Conservation (phyloP, 805 yeast genomes). For the Kluyveromyces dobzhanskii region DNA sequence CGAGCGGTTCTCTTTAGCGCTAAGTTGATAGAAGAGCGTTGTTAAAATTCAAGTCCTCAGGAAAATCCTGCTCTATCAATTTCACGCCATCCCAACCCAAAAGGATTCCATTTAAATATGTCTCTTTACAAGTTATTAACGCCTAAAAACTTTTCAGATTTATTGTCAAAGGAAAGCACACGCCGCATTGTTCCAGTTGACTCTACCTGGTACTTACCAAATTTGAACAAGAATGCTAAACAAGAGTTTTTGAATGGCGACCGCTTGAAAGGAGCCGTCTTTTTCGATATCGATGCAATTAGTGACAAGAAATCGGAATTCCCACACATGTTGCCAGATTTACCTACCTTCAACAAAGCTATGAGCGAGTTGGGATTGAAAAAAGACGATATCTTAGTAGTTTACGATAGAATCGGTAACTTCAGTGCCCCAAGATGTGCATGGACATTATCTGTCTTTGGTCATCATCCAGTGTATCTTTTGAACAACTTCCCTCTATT, state of each 20-base stretch:
- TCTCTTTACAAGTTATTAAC: constrained; percentile 21
- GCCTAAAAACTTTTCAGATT: constrained; percentile 20
- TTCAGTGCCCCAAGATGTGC: constrained; percentile 88
- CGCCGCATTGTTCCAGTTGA: constrained; percentile 56
- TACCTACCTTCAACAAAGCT: constrained; percentile 43
- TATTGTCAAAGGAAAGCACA: constrained; percentile 16
- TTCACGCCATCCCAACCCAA: no score
- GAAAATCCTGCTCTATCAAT: no score
- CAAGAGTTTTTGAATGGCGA: constrained; percentile 46
- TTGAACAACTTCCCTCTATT: constrained; percentile 62
- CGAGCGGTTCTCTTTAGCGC: no score
- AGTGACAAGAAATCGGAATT: constrained; percentile 51
- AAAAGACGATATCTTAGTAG: constrained; percentile 52
- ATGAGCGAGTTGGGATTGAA: constrained; percentile 49
- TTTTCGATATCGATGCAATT: constrained; percentile 69
- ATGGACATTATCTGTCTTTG: constrained; percentile 79
- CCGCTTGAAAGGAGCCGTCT: constrained; percentile 60
- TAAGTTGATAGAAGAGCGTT: no score
- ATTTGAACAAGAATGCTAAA: constrained; percentile 48
- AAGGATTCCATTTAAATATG: no score
- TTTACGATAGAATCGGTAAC: constrained; percentile 79
- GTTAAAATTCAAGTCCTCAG: no score
- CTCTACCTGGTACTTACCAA: constrained; percentile 91
- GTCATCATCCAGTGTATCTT: constrained; percentile 60
- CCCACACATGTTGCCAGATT: constrained; percentile 87